Percentiles rank a stretch among this genome's conserved stretches.
Conservation (phyloP, 139 green algal genomes). For the Tetradesmus obliquus region DNA sequence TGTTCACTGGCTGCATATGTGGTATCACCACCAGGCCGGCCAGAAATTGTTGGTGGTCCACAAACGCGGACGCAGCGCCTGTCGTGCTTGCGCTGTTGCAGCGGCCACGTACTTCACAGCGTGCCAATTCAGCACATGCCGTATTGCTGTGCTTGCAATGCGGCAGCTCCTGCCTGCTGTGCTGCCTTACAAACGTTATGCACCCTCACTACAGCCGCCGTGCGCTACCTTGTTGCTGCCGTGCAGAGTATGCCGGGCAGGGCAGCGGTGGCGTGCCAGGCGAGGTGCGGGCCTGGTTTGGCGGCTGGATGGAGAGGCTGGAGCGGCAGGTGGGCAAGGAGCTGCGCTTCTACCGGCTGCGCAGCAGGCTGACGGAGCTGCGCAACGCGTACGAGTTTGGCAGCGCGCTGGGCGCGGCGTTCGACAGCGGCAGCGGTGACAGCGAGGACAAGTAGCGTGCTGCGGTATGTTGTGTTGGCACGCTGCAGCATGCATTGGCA, state of each 20-base stretch:
- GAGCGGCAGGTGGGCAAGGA: background rate
- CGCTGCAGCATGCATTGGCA: background rate
- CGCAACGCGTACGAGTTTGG: slow-evolving; percentile 20
- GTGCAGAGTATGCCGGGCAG: background rate
- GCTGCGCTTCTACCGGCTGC: background rate
- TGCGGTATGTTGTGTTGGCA: no score
- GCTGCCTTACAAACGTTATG: no score
- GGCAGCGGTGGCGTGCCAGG: background rate
- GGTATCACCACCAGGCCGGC: background rate
- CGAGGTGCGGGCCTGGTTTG: background rate
- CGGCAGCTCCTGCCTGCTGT: no score
- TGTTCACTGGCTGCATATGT: background rate
- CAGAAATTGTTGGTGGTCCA: background rate
- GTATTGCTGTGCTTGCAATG: background rate
- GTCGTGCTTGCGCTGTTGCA: background rate
- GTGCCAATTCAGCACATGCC: background rate
- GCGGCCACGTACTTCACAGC: no score
- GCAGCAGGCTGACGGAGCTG: slow-evolving; percentile 1
- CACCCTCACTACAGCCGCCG: no score
- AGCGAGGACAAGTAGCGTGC: background rate
- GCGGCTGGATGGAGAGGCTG: slow-evolving; percentile 13
- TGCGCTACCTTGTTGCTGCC: background rate
- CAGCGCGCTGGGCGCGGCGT: background rate
- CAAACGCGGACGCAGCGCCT: background rate
- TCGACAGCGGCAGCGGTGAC: background rate